Base-by-base conservation (phyloP, 2,329 filamentous ascomycete species). In the Scytalidium lignicola region DNA sequence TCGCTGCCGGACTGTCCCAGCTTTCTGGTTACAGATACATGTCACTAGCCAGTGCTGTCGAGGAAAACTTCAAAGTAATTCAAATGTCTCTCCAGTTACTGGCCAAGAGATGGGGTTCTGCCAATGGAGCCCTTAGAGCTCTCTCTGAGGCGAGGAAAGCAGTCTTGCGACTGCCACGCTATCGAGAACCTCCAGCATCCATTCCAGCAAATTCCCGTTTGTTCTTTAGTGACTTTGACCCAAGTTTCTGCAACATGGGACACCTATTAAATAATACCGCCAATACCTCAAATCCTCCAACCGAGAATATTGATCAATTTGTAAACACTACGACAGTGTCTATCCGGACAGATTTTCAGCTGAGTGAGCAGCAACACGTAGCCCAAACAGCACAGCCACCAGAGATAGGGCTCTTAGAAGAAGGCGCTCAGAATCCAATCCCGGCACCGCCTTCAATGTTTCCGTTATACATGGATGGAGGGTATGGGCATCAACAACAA, bases 1-100 rank as follows among this genome's bases (percentile, higher is more conserved):
- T 47, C 32, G 32, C 45, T 13, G 32, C 32, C 13, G 44, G 44
- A 2, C 44, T 46, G 28, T 46, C 44, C 15, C 44, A 46, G 28
- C 44, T 46, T 46, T 46, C 44, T 6, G 44, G 44, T 19, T 46
- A 46, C 28, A 41, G 44, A 37, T 46, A 46, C 15, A 46, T 29
- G 7, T 46, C 44, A 21, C 29, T 46, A 17, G 44, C 12, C 40
- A 46, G 32, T 41, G 44, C 23, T 5, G 44, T 39, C 32, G 44
- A 46, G 18, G 23, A 46, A 41, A 46, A 46, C 7, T 46, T 46
- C 19, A 46, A 46, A 40, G 40, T 28, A n/a, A 46, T 46, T 22
- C 44, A 39, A 21, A n/a, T 46, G 44, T 46, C 44, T 4, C 44
- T 46, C 32, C 28, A 46, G 13, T 19, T 46, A 8, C 28, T 46